phyloP scores from a whole-genome alignment of 768 basidiomycete genomes.

The Mycena epipterygia region DNA sequence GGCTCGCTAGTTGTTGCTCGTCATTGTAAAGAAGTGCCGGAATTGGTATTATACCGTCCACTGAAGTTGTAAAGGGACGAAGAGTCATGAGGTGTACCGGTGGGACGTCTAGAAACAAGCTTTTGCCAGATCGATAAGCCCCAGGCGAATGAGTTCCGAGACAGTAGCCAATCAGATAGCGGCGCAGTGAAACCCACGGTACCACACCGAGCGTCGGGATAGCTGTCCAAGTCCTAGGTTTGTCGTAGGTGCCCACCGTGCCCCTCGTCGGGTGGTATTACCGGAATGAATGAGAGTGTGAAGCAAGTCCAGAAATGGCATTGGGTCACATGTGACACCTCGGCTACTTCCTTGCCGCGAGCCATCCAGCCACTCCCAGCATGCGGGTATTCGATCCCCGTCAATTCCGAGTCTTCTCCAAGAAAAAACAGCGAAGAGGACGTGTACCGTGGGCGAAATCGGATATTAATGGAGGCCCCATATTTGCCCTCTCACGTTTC shows the following conservation, averaged over 20 bases:
- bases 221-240: no score
- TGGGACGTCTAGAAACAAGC: no score
- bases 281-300: conserved; percentile 15
- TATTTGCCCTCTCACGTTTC: conserved; percentile 33
- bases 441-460: not conserved
- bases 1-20: conserved; percentile 80
- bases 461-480: conserved; percentile 12
- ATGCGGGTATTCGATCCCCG: conserved; percentile 20
- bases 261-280: not conserved
- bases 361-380: conserved; percentile 7
- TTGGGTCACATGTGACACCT: conserved; percentile 1
- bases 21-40: conserved; percentile 83
- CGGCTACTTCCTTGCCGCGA: not conserved
- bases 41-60: conserved; percentile 86
- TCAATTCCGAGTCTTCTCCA: conserved; percentile 6
- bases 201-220: conserved; percentile 1
- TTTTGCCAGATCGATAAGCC: not conserved
- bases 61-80: conserved; percentile 64
- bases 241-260: not conserved
- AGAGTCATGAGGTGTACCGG: conserved; percentile 58
- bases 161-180: not conserved
- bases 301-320: conserved; percentile 14
- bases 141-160: no score
- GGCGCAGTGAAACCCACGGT: not conserved
- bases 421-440: not conserved